Evolutionary conservation across 352 stramenopile genomes (phyloP).

Genomic region (Globisporangium spiculum): DNA sequence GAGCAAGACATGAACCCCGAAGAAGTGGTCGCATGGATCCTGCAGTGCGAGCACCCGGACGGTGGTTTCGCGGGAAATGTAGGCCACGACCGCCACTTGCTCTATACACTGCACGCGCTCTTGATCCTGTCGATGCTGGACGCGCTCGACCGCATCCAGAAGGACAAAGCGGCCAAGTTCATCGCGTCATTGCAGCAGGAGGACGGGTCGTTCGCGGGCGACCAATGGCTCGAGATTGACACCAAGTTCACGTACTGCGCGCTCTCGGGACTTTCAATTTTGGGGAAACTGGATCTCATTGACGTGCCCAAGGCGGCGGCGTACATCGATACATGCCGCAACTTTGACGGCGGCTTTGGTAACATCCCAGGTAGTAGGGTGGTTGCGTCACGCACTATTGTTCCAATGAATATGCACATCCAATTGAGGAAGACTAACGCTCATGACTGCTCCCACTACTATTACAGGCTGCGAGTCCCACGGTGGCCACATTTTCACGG

Average conservation of each 20-base stretch:
- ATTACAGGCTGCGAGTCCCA: slow-evolving; percentile 95
- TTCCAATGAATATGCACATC: no score
- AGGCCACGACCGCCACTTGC: slow-evolving; percentile 95
- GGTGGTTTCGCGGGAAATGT: slow-evolving; percentile 96
- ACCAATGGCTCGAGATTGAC: slow-evolving; percentile 98
- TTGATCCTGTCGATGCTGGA: slow-evolving; percentile 96
- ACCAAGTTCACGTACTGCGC: slow-evolving; percentile 99
- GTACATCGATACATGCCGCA: slow-evolving; percentile 96
- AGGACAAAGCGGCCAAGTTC: slow-evolving; percentile 75
- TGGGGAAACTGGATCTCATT: slow-evolving; percentile 85
- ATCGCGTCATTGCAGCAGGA: slow-evolving; percentile 92
- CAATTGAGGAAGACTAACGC: no score
- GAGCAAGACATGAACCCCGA: slow-evolving; percentile 81
- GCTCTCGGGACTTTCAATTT: slow-evolving; percentile 92
- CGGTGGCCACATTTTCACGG: slow-evolving; percentile 97
- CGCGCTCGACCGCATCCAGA: slow-evolving; percentile 78
- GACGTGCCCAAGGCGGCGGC: slow-evolving; percentile 87
- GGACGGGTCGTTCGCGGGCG: slow-evolving; percentile 97
- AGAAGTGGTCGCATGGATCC: slow-evolving; percentile 94
- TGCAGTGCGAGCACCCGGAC: slow-evolving; percentile 91
- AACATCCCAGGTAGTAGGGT: slow-evolving; percentile 57
- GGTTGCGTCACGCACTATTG: slow-evolving; percentile 32
- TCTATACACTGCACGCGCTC: slow-evolving; percentile 98
- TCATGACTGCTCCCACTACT: slow-evolving; percentile 13
- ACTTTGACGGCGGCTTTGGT: slow-evolving; percentile 95